Evolutionary conservation across 2,329 filamentous ascomycete genomes (phyloP).

Genomic region (Neophaeococcomyces mojaviensis): DNA sequence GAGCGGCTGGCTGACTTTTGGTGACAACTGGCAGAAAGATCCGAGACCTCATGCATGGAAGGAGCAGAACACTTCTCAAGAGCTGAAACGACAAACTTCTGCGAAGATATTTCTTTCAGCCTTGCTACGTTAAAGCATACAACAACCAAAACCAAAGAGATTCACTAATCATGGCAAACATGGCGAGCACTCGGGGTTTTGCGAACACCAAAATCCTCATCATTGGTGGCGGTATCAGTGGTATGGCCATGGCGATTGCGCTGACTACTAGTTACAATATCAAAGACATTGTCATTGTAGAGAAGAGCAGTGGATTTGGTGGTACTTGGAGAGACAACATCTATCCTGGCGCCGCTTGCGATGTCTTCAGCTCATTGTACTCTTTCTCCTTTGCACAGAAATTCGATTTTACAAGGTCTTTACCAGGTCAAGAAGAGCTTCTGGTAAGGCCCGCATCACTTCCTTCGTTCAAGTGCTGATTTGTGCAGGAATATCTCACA

Average conservation of each 20-base stretch:
- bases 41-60: too few species aligned
- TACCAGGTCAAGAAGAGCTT: slow-evolving; percentile 55
- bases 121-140: too few species aligned
- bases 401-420: slow-evolving; percentile 50
- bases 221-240: slow-evolving; percentile 11
- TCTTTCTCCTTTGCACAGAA: slow-evolving; percentile 47
- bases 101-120: too few species aligned
- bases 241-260: slow-evolving; percentile 10
- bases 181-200: slow-evolving; percentile 5
- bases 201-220: slow-evolving; percentile 39
- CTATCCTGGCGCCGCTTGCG: slow-evolving; percentile 11
- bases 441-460: slow-evolving; percentile 21
- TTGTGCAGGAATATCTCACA: slow-evolving; percentile 23
- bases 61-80: slow-evolving; percentile 34
- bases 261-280: slow-evolving; percentile 10
- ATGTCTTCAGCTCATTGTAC: slow-evolving; percentile 10
- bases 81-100: too few species aligned
- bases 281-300: slow-evolving; percentile 42
- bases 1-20: too few species aligned
- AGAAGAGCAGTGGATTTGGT: slow-evolving; percentile 11
- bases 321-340: slow-evolving; percentile 12
- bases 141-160: too few species aligned
- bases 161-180: not conserved
- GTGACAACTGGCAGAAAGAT: too few species aligned
- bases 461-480: too few species aligned